These are phyloP conservation scores for Paecilomyces niveus DNA, from an alignment of 2,329 filamentous ascomycete genomes.

Conservation along the genomic window DNA sequence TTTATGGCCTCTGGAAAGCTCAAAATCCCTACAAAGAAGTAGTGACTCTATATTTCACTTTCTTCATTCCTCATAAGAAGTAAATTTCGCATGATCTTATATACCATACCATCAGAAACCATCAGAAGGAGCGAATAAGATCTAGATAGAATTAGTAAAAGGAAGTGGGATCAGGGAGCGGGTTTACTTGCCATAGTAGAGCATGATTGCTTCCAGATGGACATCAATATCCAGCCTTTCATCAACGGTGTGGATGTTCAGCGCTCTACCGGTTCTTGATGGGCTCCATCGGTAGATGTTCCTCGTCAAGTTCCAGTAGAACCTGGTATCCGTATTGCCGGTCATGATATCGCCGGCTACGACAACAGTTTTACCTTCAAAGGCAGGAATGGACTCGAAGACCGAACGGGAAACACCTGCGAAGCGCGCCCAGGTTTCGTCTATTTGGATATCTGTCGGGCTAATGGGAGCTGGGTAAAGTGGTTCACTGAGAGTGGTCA, in stretches of 20 bases:
- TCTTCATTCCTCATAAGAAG: background rate
- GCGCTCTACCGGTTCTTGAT: constrained; percentile 35
- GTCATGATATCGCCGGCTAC: constrained; percentile 44
- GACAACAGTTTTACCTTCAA: constrained; percentile 29
- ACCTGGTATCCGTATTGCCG: constrained; percentile 47
- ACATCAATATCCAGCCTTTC: constrained; percentile 39
- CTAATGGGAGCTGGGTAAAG: constrained; percentile 26
- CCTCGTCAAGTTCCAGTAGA: constrained; percentile 47
- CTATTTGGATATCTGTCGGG: constrained; percentile 23
- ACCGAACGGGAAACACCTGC: constrained; percentile 33
- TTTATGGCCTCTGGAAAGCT: too few relatives aligned
- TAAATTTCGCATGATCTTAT: background rate
- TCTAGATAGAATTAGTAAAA: constrained; percentile 3
- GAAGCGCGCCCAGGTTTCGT: constrained; percentile 29
- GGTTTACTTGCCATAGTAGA: constrained; percentile 34
- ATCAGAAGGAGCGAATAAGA: constrained; percentile 6
- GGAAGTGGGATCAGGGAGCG: background rate
- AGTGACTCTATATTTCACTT: background rate
- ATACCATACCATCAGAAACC: background rate
- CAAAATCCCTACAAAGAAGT: background rate
- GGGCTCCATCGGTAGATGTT: constrained; percentile 49
- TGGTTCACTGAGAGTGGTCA: constrained; percentile 22
- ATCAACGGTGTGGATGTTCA: constrained; percentile 46
- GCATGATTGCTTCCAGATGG: constrained; percentile 36
- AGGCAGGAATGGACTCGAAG: constrained; percentile 27